Conservation (phyloP, 495 filamentous ascomycete genomes). For the Paragyromitra xinjiangensis region DNA sequence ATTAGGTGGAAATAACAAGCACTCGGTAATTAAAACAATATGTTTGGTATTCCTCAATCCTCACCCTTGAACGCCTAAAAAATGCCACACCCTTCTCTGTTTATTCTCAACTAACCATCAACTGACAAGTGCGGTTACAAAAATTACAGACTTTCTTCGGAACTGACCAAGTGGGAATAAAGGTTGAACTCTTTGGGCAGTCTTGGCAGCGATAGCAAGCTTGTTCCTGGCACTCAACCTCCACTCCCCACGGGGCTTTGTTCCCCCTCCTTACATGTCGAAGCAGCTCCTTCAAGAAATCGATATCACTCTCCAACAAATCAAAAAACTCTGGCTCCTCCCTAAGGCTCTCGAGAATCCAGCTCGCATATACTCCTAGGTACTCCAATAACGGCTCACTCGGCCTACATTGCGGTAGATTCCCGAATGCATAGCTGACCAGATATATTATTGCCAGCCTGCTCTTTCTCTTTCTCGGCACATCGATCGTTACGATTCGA, state of each 20-base stretch:
- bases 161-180: background rate
- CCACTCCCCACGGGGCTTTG: slow-evolving; percentile 5
- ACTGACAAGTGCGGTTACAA: background rate
- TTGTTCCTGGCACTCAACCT: background rate
- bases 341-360: slow-evolving; percentile 8
- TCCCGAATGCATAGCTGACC: slow-evolving; percentile 22
- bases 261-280: slow-evolving; percentile 21
- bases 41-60: background rate
- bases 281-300: slow-evolving; percentile 36
- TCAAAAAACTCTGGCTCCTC: slow-evolving; percentile 32
- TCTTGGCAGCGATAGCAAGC: background rate
- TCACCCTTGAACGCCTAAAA: background rate
- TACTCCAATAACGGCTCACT: slow-evolving; percentile 24
- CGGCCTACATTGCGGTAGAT: slow-evolving; percentile 19
- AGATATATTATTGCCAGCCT: slow-evolving; percentile 20
- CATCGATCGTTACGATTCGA: background rate
- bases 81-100: background rate
- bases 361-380: slow-evolving; percentile 27
- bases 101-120: background rate
- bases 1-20: background rate
- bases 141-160: background rate
- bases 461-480: background rate
- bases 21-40: background rate
- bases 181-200: background rate
- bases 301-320: slow-evolving; percentile 15